Conservation (phyloP, 2,329 filamentous ascomycete species). For the Penicillium sp. region DNA sequence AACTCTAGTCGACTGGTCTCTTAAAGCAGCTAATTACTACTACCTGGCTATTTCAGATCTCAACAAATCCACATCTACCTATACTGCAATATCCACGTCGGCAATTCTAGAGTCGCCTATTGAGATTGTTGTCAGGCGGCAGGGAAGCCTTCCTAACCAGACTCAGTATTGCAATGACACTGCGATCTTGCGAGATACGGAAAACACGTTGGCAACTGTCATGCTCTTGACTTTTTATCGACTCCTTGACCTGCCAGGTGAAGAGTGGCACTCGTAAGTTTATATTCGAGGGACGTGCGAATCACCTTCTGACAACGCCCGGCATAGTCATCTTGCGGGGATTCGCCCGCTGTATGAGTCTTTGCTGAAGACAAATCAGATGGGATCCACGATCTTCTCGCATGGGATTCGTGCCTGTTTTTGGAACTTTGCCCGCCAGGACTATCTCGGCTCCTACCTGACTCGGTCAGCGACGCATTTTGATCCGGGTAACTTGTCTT, state of each 20-base stretch:
- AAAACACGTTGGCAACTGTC: slow-evolving; percentile 60
- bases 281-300: not conserved
- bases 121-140: slow-evolving; percentile 27
- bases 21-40: slow-evolving; percentile 61
- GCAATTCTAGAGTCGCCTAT: slow-evolving; percentile 32
- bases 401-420: slow-evolving; percentile 57
- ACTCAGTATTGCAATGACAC: slow-evolving; percentile 9
- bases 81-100: slow-evolving; percentile 30
- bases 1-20: slow-evolving; percentile 54
- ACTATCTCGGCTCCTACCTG: slow-evolving; percentile 61
- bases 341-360: slow-evolving; percentile 56
- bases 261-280: slow-evolving; percentile 54
- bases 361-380: slow-evolving; percentile 35
- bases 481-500: slow-evolving; percentile 54
- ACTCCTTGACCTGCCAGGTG: slow-evolving; percentile 59
- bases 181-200: slow-evolving; percentile 46
- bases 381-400: slow-evolving; percentile 37
- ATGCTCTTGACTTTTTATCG: slow-evolving; percentile 63
- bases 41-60: slow-evolving; percentile 56
- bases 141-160: slow-evolving; percentile 19
- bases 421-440: slow-evolving; percentile 63
- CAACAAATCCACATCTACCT: slow-evolving; percentile 37
- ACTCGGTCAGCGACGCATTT: slow-evolving; percentile 57
- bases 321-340: slow-evolving; percentile 56
- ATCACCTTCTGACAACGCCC: slow-evolving; percentile 6